A percentile compares a stretch with the other conserved stretches of the same genome.
phyloP scores from a whole-genome alignment of 2,329 filamentous ascomycete genomes.

The Botrytis elliptica region DNA sequence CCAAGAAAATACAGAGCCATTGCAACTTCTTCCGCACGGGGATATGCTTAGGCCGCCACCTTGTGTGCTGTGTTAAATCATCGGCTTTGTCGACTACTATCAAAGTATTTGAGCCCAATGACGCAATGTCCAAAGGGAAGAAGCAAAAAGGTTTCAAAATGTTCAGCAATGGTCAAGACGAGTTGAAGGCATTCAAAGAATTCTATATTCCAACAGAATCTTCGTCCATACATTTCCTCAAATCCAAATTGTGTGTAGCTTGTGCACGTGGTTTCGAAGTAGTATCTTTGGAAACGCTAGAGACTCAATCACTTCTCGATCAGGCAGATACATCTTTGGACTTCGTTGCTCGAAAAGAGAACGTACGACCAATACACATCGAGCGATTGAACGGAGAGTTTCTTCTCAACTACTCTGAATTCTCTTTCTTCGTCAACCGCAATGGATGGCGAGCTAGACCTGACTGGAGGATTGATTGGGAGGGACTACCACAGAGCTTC shows the following conservation, averaged over 20 bases:
- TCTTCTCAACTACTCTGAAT: slow-evolving; percentile 95
- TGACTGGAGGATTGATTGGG: slow-evolving; percentile 98
- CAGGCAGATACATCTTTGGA: slow-evolving; percentile 97
- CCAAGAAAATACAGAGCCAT: slow-evolving; percentile 94
- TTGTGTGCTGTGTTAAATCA: slow-evolving; percentile 96
- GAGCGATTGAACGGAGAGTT: slow-evolving; percentile 97
- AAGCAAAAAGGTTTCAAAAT: slow-evolving; percentile 97
- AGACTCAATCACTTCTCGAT: slow-evolving; percentile 94
- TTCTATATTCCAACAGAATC: slow-evolving; percentile 98
- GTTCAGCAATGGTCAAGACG: slow-evolving; percentile 90
- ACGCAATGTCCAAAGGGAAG: slow-evolving; percentile 87
- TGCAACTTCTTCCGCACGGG: slow-evolving; percentile 99
- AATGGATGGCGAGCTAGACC: slow-evolving; percentile 96
- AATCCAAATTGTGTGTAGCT: slow-evolving; percentile 93
- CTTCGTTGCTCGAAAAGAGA: slow-evolving; percentile 92
- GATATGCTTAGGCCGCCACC: slow-evolving; percentile 87
- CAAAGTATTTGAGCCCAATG: slow-evolving; percentile 98
- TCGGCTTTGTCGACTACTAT: slow-evolving; percentile 91
- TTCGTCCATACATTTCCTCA: slow-evolving; percentile 96
- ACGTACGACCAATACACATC: slow-evolving; percentile 92
- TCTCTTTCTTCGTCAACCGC: slow-evolving; percentile 98
- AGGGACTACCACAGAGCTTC: slow-evolving; percentile 87
- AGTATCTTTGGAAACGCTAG: slow-evolving; percentile 93
- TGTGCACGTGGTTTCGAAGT: slow-evolving; percentile 96
- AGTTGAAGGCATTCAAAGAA: slow-evolving; percentile 95